phyloP scores from a whole-genome alignment of 2,329 filamentous ascomycete species.

The Neodidymelliopsis sp. region DNA sequence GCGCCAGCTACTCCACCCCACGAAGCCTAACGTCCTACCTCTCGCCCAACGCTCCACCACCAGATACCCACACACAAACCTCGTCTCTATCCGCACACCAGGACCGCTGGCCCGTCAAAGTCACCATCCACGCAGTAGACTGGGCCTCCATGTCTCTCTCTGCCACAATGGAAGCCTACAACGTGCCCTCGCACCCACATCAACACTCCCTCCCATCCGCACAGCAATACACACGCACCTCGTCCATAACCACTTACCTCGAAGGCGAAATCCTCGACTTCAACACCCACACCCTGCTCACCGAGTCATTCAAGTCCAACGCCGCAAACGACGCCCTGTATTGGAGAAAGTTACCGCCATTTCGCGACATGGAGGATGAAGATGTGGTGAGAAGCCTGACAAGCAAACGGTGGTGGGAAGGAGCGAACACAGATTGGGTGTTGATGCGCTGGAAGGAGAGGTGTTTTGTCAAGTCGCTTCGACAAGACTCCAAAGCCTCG shows the following conservation, averaged over 20 bases:
- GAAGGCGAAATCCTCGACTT: slow-evolving; percentile 75
- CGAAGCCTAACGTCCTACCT: slow-evolving; percentile 29
- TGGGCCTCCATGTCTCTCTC: slow-evolving; percentile 67
- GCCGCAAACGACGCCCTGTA: slow-evolving; percentile 56
- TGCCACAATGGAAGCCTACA: slow-evolving; percentile 75
- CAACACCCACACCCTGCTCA: slow-evolving; percentile 59
- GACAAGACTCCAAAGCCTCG: slow-evolving; percentile 18
- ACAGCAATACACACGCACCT: slow-evolving; percentile 43
- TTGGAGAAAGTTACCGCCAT: slow-evolving; percentile 58
- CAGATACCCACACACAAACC: neutral
- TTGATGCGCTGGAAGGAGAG: slow-evolving; percentile 66
- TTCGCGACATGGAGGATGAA: slow-evolving; percentile 49
- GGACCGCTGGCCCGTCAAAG: slow-evolving; percentile 72
- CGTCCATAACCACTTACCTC: slow-evolving; percentile 68
- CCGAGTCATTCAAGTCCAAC: slow-evolving; percentile 57
- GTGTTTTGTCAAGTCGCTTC: slow-evolving; percentile 54
- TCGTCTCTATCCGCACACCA: slow-evolving; percentile 46
- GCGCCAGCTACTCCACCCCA: slow-evolving; percentile 40
- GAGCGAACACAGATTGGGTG: slow-evolving; percentile 58
- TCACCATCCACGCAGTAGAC: slow-evolving; percentile 70
- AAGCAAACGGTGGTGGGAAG: slow-evolving; percentile 46
- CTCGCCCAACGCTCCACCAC: slow-evolving; percentile 25
- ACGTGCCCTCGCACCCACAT: slow-evolving; percentile 61
- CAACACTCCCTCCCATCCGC: slow-evolving; percentile 30
- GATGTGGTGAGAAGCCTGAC: slow-evolving; percentile 56